Conservation (phyloP, 805 yeast genomes). For the Ogataea saltuana region DNA sequence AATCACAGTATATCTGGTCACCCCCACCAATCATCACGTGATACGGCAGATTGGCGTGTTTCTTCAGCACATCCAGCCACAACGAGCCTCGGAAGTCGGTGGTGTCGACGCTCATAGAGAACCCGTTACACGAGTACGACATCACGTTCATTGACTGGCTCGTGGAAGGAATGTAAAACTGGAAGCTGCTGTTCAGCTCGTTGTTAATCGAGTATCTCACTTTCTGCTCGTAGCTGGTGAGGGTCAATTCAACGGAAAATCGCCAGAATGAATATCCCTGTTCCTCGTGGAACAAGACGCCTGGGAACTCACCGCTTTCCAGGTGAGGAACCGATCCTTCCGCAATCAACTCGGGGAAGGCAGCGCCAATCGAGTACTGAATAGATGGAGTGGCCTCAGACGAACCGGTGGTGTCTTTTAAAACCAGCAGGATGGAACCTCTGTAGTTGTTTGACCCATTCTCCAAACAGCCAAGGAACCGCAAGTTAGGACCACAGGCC, state of each 20-base stretch:
- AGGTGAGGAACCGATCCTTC: conserved; percentile 8
- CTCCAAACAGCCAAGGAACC: conserved; percentile 66
- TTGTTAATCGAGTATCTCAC: conserved; percentile 63
- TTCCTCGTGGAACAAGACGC: conserved; percentile 43
- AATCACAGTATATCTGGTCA: conserved; percentile 90
- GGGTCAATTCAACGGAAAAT: conserved; percentile 52
- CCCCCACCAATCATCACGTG: conserved; percentile 99
- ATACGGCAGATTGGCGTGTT: conserved; percentile 61
- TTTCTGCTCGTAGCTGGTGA: conserved; percentile 55
- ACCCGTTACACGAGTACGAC: conserved; percentile 90
- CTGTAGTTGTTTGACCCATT: conserved; percentile 52
- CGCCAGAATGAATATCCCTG: conserved; percentile 63
- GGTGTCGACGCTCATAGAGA: conserved; percentile 73
- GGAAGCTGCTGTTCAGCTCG: conserved; percentile 41
- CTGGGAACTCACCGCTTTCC: conserved; percentile 47
- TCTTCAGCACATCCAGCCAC: conserved; percentile 81
- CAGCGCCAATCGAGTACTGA: conserved; percentile 40
- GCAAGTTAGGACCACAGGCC: conserved; percentile 75
- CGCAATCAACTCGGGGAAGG: conserved; percentile 17
- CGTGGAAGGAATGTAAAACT: conserved; percentile 68
- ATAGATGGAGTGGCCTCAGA: conserved; percentile 29
- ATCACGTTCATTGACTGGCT: conserved; percentile 75
- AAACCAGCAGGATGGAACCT: conserved; percentile 68
- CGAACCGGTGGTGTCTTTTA: conserved; percentile 40
- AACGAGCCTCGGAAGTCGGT: conserved; percentile 66